Percentiles rank a stretch among this genome's conserved stretches.
Evolutionary conservation across 2,329 filamentous ascomycete genomes (phyloP).

Genomic region (Chaetothyriales sp.): DNA sequence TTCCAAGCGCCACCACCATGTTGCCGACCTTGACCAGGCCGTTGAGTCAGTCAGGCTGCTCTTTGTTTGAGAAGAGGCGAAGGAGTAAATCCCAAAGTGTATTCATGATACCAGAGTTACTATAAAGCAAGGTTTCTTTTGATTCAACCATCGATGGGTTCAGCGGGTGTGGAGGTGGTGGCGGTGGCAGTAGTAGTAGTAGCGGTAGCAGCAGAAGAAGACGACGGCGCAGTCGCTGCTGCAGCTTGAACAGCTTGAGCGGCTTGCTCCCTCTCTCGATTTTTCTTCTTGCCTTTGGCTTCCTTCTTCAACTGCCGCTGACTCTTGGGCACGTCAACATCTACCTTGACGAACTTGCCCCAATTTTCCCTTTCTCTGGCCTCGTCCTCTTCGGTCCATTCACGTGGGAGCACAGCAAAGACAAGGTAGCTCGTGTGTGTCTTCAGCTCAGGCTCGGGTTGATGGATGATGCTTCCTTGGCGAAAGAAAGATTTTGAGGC

Average conservation of each 20-base stretch:
- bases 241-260: too few species aligned
- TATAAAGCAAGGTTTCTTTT: not conserved
- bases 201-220: not conserved
- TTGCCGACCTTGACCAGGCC: not conserved
- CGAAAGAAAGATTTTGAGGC: conserved; percentile 46
- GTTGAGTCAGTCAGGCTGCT: not conserved
- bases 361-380: conserved; percentile 47
- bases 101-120: not conserved
- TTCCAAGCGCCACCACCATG: not conserved
- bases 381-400: conserved; percentile 77
- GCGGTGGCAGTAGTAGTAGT: not conserved
- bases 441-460: conserved; percentile 77
- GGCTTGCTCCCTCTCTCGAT: conserved; percentile 1
- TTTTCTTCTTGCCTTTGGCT: conserved; percentile 9
- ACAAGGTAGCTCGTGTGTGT: conserved; percentile 95
- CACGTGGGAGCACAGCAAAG: conserved; percentile 75
- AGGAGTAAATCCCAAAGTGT: not conserved
- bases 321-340: conserved; percentile 10
- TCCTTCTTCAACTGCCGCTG: conserved; percentile 17
- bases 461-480: conserved; percentile 62
- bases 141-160: not conserved
- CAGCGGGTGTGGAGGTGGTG: too few species aligned
- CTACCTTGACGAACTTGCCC: conserved; percentile 18
- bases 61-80: not conserved
- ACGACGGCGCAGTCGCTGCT: too few species aligned